A percentile compares a stretch with the other conserved stretches of the same genome.
phyloP scores from a whole-genome alignment of 1,284 basidiomycete species.

The Ustanciosporium gigantosporum region DNA sequence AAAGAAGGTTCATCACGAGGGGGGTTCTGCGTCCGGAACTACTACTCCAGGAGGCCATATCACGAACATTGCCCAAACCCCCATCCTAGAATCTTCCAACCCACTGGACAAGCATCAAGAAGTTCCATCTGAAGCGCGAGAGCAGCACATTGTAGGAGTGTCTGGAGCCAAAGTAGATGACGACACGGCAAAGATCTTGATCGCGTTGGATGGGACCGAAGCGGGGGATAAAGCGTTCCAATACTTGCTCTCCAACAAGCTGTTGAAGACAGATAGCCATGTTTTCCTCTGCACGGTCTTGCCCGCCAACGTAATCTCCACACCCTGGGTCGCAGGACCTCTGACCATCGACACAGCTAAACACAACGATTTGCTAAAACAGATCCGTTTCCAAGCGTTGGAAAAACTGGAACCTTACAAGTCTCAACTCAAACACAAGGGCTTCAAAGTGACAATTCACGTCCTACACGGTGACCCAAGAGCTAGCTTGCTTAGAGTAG shows the following conservation, averaged over 20 bases:
- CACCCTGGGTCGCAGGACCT: conserved; percentile 56
- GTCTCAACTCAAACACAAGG: conserved; percentile 38
- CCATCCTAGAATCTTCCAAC: conserved; percentile 53
- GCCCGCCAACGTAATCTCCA: conserved; percentile 50
- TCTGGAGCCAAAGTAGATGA: conserved; percentile 33
- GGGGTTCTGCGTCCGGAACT: conserved; percentile 13
- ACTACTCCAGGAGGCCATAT: conserved; percentile 27
- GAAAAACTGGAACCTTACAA: conserved; percentile 56
- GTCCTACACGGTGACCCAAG: conserved; percentile 54
- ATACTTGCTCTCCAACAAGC: conserved; percentile 47
- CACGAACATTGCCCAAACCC: conserved; percentile 52
- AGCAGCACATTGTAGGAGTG: conserved; percentile 56
- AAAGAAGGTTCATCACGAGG: conserved; percentile 8
- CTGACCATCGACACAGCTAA: conserved; percentile 54
- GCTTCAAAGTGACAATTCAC: conserved; percentile 56
- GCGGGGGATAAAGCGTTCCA: conserved; percentile 56
- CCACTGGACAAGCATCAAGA: conserved; percentile 51
- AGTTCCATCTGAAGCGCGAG: conserved; percentile 51
- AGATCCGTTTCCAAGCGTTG: conserved; percentile 49
- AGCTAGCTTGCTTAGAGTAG: conserved; percentile 46
- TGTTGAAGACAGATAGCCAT: conserved; percentile 40
- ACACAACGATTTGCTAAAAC: conserved; percentile 55
- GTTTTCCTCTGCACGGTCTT: conserved; percentile 56
- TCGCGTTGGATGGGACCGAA: conserved; percentile 57
- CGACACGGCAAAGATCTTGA: conserved; percentile 43